phyloP scores from a whole-genome alignment of 805 yeast species.

The Metschnikowia koreensis region DNA sequence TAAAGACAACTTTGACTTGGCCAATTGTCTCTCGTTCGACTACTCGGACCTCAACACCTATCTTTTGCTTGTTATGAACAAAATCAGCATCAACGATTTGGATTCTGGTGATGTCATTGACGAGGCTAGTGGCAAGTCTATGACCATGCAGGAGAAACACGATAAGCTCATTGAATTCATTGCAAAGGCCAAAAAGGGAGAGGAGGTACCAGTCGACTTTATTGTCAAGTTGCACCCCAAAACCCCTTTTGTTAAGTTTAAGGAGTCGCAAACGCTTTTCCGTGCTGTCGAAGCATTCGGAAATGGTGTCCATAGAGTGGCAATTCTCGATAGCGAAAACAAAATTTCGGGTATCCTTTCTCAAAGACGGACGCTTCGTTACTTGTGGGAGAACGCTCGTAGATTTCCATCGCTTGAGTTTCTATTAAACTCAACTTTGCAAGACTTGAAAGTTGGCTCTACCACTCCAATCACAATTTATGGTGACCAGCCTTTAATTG shows the following conservation, averaged over 20 bases:
- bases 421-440: constrained; percentile 63
- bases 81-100: constrained; percentile 44
- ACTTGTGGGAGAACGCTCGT: constrained; percentile 90
- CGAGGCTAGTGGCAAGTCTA: constrained; percentile 20
- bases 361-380: constrained; percentile 82
- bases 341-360: constrained; percentile 78
- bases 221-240: constrained; percentile 82
- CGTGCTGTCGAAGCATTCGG: constrained; percentile 85
- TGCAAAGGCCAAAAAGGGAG: constrained; percentile 75
- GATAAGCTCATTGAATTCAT: constrained; percentile 44
- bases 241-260: constrained; percentile 80
- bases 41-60: constrained; percentile 89
- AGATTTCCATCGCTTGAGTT: constrained; percentile 79
- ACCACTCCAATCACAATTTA: constrained; percentile 68
- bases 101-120: constrained; percentile 25
- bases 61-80: constrained; percentile 78
- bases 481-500: constrained; percentile 85
- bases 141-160: constrained; percentile 29
- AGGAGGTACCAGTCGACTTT: constrained; percentile 87
- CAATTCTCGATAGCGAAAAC: constrained; percentile 53
- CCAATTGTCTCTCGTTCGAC: constrained; percentile 80
- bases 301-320: constrained; percentile 93
- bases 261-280: constrained; percentile 63
- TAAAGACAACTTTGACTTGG: constrained; percentile 41
- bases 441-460: constrained; percentile 74